Percentiles rank a stretch among this genome's conserved stretches.
phyloP scores from a whole-genome alignment of 345 rosid species.

The Geranium brycei region DNA sequence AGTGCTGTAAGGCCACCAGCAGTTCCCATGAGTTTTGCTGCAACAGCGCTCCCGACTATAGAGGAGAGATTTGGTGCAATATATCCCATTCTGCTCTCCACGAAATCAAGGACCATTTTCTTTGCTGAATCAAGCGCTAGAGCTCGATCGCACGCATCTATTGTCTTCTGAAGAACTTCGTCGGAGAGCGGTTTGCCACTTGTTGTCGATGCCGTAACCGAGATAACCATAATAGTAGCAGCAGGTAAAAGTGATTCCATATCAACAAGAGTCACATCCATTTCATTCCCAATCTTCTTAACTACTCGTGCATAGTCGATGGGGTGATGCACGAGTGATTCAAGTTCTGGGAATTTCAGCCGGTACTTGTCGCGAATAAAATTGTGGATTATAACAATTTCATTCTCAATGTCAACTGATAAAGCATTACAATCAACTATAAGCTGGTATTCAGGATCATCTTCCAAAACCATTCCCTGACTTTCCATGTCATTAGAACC shows the following conservation, averaged over 20 bases:
- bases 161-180: constrained; percentile 63
- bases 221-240: constrained; percentile 86
- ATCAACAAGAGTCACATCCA: constrained; percentile 78
- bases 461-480: constrained; percentile 68
- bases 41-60: constrained; percentile 91
- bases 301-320: constrained; percentile 92
- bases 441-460: constrained; percentile 86
- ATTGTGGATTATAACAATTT: constrained; percentile 72
- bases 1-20: constrained; percentile 90
- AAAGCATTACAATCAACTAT: constrained; percentile 82
- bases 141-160: constrained; percentile 85
- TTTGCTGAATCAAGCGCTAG: constrained; percentile 60
- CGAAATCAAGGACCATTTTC: constrained; percentile 90
- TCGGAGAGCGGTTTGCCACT: constrained; percentile 87
- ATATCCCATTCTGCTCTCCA: constrained; percentile 89
- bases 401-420: constrained; percentile 86
- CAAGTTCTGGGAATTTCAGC: constrained; percentile 84
- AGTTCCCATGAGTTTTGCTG: constrained; percentile 93
- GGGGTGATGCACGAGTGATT: constrained; percentile 77
- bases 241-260: constrained; percentile 79
- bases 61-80: constrained; percentile 91
- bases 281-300: constrained; percentile 77
- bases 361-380: constrained; percentile 83
- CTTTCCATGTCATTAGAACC: constrained; percentile 36
- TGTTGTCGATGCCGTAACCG: constrained; percentile 83